Evolutionary conservation across 169 alveolate species (phyloP).

Genomic region (Eimeria zaria): DNA sequence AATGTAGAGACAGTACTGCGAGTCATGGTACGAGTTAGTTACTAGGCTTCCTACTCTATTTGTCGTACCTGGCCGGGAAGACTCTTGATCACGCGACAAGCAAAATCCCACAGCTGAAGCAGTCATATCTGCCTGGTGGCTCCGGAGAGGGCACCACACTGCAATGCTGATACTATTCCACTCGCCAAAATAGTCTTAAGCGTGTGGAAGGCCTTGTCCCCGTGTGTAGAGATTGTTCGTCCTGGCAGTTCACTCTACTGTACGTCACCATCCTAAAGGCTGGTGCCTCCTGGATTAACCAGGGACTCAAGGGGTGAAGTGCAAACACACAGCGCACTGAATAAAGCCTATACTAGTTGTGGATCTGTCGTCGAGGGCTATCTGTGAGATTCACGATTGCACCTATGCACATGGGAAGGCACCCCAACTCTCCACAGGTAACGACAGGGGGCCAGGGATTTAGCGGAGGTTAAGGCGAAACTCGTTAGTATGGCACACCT

Average conservation of each 20-base stretch:
- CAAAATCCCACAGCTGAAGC: conserved; percentile 24
- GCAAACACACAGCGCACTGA: not conserved
- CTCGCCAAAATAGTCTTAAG: not conserved
- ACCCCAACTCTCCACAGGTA: not conserved
- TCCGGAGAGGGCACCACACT: not conserved
- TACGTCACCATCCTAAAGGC: not conserved
- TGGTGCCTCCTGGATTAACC: not conserved
- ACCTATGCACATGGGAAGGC: not conserved
- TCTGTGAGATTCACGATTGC: not conserved
- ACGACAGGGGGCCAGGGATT: not conserved
- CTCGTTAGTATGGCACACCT: not conserved
- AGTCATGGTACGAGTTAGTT: not conserved
- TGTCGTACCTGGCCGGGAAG: not conserved
- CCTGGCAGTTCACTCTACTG: not conserved
- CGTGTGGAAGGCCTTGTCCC: not conserved
- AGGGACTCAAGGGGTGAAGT: not conserved
- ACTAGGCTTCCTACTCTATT: not conserved
- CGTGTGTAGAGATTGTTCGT: not conserved
- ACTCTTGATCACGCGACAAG: not conserved
- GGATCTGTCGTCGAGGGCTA: not conserved
- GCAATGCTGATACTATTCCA: not conserved
- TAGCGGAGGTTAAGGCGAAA: not conserved
- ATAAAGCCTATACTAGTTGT: not conserved
- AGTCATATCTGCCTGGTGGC: not conserved
- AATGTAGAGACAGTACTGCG: not conserved